Conservation (phyloP, 2,329 filamentous ascomycete genomes). For the Thelonectria discophora region DNA sequence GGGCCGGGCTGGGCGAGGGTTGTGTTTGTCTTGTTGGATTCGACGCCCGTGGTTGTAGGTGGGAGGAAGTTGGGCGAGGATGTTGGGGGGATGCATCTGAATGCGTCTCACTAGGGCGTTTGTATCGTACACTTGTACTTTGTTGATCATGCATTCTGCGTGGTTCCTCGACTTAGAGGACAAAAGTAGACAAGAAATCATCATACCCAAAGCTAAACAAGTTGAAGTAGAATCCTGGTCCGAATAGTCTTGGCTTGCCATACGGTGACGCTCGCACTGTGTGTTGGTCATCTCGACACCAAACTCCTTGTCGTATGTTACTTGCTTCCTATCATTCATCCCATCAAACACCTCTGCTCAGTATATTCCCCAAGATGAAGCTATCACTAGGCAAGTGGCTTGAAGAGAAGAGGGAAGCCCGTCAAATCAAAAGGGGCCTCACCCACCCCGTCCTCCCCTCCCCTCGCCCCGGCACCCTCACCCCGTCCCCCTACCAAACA, state of each 20-base stretch:
- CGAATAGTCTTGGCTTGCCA: no score
- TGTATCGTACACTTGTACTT: not conserved
- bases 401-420: not conserved
- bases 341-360: not conserved
- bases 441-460: not conserved
- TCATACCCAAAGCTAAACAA: no score
- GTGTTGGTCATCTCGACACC: no score
- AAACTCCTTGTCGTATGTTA: no score
- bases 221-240: no score
- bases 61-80: constrained; percentile 3
- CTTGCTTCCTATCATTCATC: not conserved
- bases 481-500: not conserved
- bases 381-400: not conserved
- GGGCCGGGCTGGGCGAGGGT: constrained; percentile 13
- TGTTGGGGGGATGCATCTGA: constrained; percentile 9
- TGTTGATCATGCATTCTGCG: no score
- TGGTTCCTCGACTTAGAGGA: no score
- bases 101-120: not conserved
- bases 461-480: not conserved
- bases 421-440: not conserved
- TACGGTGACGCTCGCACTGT: no score
- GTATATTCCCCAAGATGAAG: not conserved
- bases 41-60: constrained; percentile 5
- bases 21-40: constrained; percentile 5
- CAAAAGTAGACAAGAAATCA: no score